These are phyloP conservation scores for Talaromyces sp. DNA, from an alignment of 2,329 filamentous ascomycete genomes.

Conservation along the genomic window DNA sequence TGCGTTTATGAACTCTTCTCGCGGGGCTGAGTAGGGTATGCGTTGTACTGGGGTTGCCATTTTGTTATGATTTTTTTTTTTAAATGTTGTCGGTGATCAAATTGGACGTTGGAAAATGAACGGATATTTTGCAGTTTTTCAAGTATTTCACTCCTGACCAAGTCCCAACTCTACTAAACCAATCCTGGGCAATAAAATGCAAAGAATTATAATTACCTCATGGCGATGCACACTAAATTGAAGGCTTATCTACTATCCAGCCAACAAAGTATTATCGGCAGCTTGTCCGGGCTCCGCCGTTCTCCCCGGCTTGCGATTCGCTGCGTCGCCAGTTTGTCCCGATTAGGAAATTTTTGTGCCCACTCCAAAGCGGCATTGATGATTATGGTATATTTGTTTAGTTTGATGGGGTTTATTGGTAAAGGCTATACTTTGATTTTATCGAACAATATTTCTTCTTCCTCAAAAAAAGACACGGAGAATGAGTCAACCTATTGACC, in stretches of 20 bases:
- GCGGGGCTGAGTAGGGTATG: slow-evolving; percentile 4
- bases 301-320: neutral
- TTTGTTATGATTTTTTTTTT: no score
- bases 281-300: neutral
- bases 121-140: neutral
- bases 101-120: neutral
- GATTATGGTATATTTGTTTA: neutral
- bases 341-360: neutral
- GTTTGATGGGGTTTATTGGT: neutral
- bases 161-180: neutral
- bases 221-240: neutral
- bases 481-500: neutral
- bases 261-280: neutral
- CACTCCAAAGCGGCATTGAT: neutral
- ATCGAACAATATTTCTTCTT: neutral
- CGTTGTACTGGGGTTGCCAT: slow-evolving; percentile 5
- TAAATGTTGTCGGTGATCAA: no score
- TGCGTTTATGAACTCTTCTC: slow-evolving; percentile 24
- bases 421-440: neutral
- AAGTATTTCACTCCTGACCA: neutral
- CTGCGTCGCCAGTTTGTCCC: slow-evolving; percentile 1
- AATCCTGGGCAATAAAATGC: neutral
- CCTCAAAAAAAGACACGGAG: neutral
- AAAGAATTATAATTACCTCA: neutral
- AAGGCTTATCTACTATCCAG: neutral